Evolutionary conservation across 192 early-diverging fungal species (phyloP).

Genomic region (Coemansia sp.): DNA sequence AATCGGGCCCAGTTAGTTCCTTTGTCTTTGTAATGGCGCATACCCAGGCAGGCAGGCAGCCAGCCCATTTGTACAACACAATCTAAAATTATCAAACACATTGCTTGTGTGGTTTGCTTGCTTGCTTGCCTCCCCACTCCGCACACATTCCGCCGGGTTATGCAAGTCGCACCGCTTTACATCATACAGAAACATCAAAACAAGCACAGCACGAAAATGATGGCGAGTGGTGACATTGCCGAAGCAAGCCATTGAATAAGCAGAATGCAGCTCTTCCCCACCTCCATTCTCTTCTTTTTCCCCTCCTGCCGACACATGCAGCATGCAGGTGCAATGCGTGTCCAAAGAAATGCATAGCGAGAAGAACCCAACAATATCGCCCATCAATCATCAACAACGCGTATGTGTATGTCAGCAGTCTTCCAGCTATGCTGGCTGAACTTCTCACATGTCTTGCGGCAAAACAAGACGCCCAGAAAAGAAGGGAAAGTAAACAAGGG

Average conservation of each 20-base stretch:
- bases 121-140: neutral
- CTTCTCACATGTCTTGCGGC: neutral
- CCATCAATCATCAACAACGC: too few species aligned
- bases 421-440: neutral
- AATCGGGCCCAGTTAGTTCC: too few species aligned
- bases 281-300: neutral
- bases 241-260: neutral
- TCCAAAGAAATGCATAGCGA: neutral
- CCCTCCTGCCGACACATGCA: slow-evolving; percentile 3
- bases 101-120: neutral
- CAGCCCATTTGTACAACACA: neutral
- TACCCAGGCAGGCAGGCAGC: too few species aligned
- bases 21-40: too few species aligned
- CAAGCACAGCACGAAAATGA: neutral
- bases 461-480: neutral
- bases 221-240: slow-evolving; percentile 11
- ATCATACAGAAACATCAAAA: neutral
- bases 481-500: neutral
- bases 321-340: slow-evolving; percentile 7
- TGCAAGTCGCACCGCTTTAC: neutral
- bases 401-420: neutral
- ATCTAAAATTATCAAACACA: neutral
- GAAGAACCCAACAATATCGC: neutral
- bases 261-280: neutral
- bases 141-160: neutral